phyloP scores from a whole-genome alignment of 345 rosid genomes.

The Acer saccharum region DNA sequence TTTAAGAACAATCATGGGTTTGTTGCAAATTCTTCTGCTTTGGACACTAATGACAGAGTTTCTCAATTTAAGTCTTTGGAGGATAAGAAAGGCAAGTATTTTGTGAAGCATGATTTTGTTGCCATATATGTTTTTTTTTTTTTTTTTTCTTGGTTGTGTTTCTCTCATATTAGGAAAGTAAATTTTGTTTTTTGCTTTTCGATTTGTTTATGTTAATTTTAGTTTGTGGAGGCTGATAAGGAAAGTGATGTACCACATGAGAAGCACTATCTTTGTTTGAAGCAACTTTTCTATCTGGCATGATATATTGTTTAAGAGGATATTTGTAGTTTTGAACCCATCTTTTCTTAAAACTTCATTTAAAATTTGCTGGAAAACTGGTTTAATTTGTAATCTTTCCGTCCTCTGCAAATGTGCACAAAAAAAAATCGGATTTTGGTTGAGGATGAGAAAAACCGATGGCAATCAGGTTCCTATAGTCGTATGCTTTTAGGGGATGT shows the following conservation, averaged over 20 bases:
- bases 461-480: not conserved
- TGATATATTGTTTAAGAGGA: not conserved
- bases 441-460: not conserved
- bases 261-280: not conserved
- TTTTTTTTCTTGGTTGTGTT: conserved; percentile 10
- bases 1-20: conserved; percentile 31
- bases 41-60: not conserved
- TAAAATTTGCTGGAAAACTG: not conserved
- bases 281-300: not conserved
- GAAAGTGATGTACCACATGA: not conserved
- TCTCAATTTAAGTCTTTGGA: conserved; percentile 11
- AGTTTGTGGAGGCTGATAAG: conserved; percentile 1
- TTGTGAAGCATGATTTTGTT: conserved; percentile 4
- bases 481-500: not conserved
- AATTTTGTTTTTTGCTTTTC: conserved; percentile 1
- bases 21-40: conserved; percentile 34
- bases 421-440: not conserved
- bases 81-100: conserved; percentile 59
- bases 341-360: not conserved
- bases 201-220: conserved; percentile 17
- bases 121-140: conserved; percentile 13
- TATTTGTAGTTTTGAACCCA: not conserved
- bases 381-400: not conserved
- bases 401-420: not conserved
- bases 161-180: conserved; percentile 15